Evolutionary conservation across 2,329 filamentous ascomycete genomes (phyloP).

Genomic region (Herpotrichia juniperi): DNA sequence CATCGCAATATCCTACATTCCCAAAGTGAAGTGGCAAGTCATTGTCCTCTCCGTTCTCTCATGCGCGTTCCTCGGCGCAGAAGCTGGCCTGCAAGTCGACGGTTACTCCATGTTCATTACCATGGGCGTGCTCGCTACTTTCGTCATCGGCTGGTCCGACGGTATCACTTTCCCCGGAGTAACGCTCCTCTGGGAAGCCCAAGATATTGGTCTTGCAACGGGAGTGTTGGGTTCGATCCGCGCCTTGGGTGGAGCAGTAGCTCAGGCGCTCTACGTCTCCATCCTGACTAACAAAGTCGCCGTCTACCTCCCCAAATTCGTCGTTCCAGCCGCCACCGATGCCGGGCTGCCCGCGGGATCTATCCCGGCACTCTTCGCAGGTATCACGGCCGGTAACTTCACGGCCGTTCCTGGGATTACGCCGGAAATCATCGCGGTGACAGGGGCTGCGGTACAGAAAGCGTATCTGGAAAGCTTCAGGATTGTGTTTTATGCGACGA

Average conservation of each 20-base stretch:
- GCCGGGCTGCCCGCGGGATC: slow-evolving; percentile 27
- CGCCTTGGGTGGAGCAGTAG: slow-evolving; percentile 37
- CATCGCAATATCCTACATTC: slow-evolving; percentile 27
- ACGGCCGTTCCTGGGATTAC: slow-evolving; percentile 26
- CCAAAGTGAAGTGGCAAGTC: slow-evolving; percentile 28
- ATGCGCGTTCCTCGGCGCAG: slow-evolving; percentile 26
- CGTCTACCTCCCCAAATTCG: slow-evolving; percentile 24
- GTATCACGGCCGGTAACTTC: slow-evolving; percentile 26
- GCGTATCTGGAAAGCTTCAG: slow-evolving; percentile 25
- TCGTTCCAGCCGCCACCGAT: slow-evolving; percentile 24
- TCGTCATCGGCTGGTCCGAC: slow-evolving; percentile 27
- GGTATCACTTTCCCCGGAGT: slow-evolving; percentile 48
- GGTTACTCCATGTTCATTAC: slow-evolving; percentile 20
- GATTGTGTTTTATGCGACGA: slow-evolving; percentile 33
- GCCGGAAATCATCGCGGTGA: slow-evolving; percentile 22
- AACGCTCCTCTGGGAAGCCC: slow-evolving; percentile 53
- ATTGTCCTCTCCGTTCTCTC: slow-evolving; percentile 20
- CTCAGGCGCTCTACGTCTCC: slow-evolving; percentile 30
- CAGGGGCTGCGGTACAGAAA: slow-evolving; percentile 15
- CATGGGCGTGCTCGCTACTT: slow-evolving; percentile 20
- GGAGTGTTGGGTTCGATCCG: slow-evolving; percentile 55
- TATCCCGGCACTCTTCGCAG: slow-evolving; percentile 26
- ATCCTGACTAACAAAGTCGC: slow-evolving; percentile 30
- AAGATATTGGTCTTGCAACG: slow-evolving; percentile 55
- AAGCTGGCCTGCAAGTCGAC: slow-evolving; percentile 16